Evolutionary conservation across 169 alveolate genomes (phyloP).

Genomic region (Eimeria praecox): DNA sequence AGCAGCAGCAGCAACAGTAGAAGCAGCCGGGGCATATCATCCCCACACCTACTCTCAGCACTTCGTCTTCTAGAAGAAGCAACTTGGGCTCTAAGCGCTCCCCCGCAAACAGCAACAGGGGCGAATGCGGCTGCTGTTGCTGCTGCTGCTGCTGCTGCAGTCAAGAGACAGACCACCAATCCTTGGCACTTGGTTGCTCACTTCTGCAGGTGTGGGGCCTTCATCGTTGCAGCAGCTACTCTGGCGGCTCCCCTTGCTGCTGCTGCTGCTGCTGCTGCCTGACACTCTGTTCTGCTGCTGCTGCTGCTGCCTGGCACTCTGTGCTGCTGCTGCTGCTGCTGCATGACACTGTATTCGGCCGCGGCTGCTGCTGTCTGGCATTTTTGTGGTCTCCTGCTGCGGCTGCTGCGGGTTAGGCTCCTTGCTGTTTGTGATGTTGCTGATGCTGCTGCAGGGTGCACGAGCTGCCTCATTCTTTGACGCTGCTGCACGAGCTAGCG

Average conservation of each 20-base stretch:
- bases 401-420: not conserved
- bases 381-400: not conserved
- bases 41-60: constrained; percentile 82
- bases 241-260: not conserved
- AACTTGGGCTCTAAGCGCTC: constrained; percentile 88
- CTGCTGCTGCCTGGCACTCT: not conserved
- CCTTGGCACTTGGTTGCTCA: constrained; percentile 89
- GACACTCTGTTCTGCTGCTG: not conserved
- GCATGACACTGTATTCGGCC: too few species aligned
- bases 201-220: constrained; percentile 82
- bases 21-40: constrained; percentile 76
- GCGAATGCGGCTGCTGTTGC: not conserved
- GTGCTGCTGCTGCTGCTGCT: not conserved
- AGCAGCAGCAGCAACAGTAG: constrained; percentile 68
- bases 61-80: constrained; percentile 88
- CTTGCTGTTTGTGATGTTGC: constrained; percentile 21
- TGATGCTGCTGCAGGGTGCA: constrained; percentile 84
- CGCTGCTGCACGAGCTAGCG: constrained; percentile 92
- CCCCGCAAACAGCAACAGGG: constrained; percentile 69
- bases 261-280: constrained; percentile 46
- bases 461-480: constrained; percentile 88
- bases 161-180: constrained; percentile 19
- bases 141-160: constrained; percentile 50
- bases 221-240: constrained; percentile 19
- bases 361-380: not conserved